Evolutionary conservation across 495 filamentous ascomycete genomes (phyloP), one percentile per base, ranked within the genome.

Genomic region (Neurospora pannonica): DNA sequence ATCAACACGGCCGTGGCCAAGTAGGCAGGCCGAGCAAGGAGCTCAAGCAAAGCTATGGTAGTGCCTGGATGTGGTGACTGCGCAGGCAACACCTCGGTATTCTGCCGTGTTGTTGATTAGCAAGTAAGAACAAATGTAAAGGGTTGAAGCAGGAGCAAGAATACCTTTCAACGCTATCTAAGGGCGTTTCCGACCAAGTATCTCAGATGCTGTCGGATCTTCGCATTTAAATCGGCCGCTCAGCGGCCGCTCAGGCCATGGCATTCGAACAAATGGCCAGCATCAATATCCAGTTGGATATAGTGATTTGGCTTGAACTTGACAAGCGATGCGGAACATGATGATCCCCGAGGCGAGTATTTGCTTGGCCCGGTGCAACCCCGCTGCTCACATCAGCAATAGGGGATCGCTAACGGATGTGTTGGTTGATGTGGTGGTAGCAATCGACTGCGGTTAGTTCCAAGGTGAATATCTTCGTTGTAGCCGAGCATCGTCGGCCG

Each of bases 1-100:
- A 82, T 37, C 13, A 81, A 70, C 24, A 78, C 38, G n/a, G 28
- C 76, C 38, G 78, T 77, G 8, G 71, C 79, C 48, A 81, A 46
- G 42, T 81, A 74, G 38, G 76, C 76, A 38, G 79, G 82, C n/a
- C 77, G 78, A 9, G 60, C 28, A 21, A 82, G 43, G 28, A 73
- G 2, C 42, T 78, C 75, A 10, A 73, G 38, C 74, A 75, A 77
- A 28, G 70, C 24, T 15, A 48, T 24, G 21, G n/a, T 13, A 13
- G 21, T 28, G 21, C 21, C 46, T 10, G 21, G 43, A 48, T 48
- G 43, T 48, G 8, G 43, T 8, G 42, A 17, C 19, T n/a, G 42
- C 42, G 7, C 42, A 46, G 9, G 43, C n/a, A 21, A 7, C 5
- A 10, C n/a, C n/a, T 21, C 43, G 21, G n/a, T 46, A 21, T n/a